A percentile compares a stretch with the other conserved stretches of the same genome.
These are phyloP conservation scores for Phaffomyces antillensis DNA, from an alignment of 805 yeast species.

Conservation along the genomic window DNA sequence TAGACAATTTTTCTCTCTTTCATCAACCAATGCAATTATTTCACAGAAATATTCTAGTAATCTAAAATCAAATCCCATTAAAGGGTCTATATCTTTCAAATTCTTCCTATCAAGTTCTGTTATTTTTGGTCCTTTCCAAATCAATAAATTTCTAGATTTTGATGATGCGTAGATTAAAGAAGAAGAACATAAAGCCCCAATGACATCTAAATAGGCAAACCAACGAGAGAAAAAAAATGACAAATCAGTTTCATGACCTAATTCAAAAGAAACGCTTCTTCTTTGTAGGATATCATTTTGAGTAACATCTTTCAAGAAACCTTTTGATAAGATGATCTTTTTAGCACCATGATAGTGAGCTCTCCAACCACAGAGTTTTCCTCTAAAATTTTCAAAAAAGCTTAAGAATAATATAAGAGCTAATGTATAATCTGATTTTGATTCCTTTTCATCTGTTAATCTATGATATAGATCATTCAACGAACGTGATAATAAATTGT, in stretches of 20 bases:
- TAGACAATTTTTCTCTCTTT: slow-evolving; percentile 8
- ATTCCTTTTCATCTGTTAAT: slow-evolving; percentile 42
- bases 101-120: slow-evolving; percentile 16
- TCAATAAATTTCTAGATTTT: slow-evolving; percentile 23
- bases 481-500: slow-evolving; percentile 47
- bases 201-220: slow-evolving; percentile 62
- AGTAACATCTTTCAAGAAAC: slow-evolving; percentile 29
- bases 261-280: slow-evolving; percentile 7
- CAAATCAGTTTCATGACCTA: slow-evolving; percentile 14
- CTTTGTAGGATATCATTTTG: neutral
- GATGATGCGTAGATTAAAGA: slow-evolving; percentile 16
- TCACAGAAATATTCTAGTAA: slow-evolving; percentile 53
- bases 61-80: slow-evolving; percentile 59
- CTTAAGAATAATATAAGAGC: slow-evolving; percentile 54
- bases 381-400: slow-evolving; percentile 45
- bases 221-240: slow-evolving; percentile 55
- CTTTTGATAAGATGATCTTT: slow-evolving; percentile 51
- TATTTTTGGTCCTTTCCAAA: slow-evolving; percentile 16
- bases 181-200: slow-evolving; percentile 56
- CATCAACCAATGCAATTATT: slow-evolving; percentile 34
- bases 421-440: slow-evolving; percentile 60
- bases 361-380: slow-evolving; percentile 45
- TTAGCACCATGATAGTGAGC: slow-evolving; percentile 63
- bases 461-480: slow-evolving; percentile 47
- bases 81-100: slow-evolving; percentile 46